Evolutionary conservation across 108 stramenopile species (phyloP).

Genomic region (Seminavis robusta): DNA sequence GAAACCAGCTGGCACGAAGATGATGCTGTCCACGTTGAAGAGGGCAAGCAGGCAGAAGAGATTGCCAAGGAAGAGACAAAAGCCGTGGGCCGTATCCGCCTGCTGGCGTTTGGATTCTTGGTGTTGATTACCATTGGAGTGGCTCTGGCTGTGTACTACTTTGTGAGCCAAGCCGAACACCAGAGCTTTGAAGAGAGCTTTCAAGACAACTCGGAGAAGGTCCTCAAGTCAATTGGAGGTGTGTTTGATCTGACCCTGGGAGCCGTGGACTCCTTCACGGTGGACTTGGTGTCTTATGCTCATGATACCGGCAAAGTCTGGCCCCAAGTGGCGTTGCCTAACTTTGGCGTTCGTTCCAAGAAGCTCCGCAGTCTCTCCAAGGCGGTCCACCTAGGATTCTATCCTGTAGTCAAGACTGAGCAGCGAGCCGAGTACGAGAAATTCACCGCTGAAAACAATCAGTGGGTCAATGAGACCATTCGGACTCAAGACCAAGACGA

Average conservation of each 20-base stretch:
- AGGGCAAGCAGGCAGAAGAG: too few relatives aligned
- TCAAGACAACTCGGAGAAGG: neutral
- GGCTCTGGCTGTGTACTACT: neutral
- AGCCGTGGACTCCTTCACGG: constrained; percentile 8
- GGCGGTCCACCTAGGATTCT: too few relatives aligned
- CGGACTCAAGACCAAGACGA: too few relatives aligned
- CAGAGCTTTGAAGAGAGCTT: neutral
- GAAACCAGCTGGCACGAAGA: too few relatives aligned
- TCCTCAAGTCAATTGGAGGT: neutral
- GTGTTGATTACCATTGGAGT: neutral
- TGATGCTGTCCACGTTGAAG: too few relatives aligned
- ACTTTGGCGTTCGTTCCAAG: too few relatives aligned
- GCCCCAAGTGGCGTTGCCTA: too few relatives aligned
- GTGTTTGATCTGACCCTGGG: constrained; percentile 2
- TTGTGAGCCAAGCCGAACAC: neutral
- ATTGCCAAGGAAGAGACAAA: constrained; percentile 1
- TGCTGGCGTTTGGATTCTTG: neutral
- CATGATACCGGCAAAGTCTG: neutral
- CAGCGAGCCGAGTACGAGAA: too few relatives aligned
- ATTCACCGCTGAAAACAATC: too few relatives aligned
- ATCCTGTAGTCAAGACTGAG: too few relatives aligned
- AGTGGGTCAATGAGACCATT: too few relatives aligned
- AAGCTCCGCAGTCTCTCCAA: too few relatives aligned
- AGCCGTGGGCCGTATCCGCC: neutral
- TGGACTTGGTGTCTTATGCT: constrained; percentile 6